A percentile compares a stretch with the other conserved stretches of the same genome.
Conservation (phyloP, 2,329 filamentous ascomycete species). For the Penicillium rolfsii region DNA sequence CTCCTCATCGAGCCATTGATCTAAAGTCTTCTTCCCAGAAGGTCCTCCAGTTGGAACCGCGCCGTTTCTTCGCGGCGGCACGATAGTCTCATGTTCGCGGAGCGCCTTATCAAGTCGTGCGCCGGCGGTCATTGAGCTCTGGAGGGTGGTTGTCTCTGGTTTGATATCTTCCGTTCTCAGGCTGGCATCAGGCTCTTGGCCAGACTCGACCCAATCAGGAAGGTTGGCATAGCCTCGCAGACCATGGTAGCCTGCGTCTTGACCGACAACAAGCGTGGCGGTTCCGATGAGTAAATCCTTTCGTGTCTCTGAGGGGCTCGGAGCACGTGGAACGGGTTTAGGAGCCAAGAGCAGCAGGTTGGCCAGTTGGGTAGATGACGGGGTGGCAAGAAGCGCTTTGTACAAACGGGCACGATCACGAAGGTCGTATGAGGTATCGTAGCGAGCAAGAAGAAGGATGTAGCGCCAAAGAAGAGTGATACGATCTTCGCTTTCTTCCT, state of each 20-base stretch:
- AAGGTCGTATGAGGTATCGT: constrained; percentile 93
- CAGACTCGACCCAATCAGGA: constrained; percentile 81
- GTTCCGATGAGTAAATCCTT: constrained; percentile 80
- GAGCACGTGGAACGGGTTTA: constrained; percentile 88
- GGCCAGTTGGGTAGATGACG: constrained; percentile 77
- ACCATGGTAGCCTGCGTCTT: constrained; percentile 72
- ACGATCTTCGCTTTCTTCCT: constrained; percentile 55
- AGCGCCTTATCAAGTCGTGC: constrained; percentile 49
- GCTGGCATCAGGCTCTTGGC: constrained; percentile 75
- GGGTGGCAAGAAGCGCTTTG: constrained; percentile 77
- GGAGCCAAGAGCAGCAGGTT: constrained; percentile 88
- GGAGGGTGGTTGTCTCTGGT: constrained; percentile 35
- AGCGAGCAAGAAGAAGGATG: constrained; percentile 79
- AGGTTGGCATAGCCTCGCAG: constrained; percentile 77
- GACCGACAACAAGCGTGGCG: constrained; percentile 80
- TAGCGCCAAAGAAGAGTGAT: constrained; percentile 83
- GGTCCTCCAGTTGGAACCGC: constrained; percentile 28
- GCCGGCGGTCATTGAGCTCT: constrained; percentile 44
- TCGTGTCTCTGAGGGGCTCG: constrained; percentile 82
- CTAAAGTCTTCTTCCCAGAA: constrained; percentile 74
- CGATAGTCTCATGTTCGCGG: constrained; percentile 43
- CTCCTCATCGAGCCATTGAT: constrained; percentile 88
- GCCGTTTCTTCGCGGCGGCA: constrained; percentile 19
- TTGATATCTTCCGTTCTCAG: constrained; percentile 66
- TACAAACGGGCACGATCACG: constrained; percentile 90